These are phyloP conservation scores for Helotiales sp. DNA, from an alignment of 2,329 filamentous ascomycete genomes.

Conservation along the genomic window DNA sequence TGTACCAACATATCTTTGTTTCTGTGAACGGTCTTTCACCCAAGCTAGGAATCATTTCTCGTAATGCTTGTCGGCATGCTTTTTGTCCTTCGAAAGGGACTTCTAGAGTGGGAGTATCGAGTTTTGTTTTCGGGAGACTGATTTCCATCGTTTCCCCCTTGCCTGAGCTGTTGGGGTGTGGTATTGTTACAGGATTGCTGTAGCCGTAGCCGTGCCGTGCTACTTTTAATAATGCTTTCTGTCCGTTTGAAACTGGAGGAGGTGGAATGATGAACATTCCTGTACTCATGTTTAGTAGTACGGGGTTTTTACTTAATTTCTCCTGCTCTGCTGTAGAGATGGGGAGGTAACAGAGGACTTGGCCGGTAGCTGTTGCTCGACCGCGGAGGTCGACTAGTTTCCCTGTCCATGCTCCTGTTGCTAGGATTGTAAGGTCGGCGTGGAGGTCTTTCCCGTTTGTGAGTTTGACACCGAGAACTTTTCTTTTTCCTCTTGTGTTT, in stretches of 20 bases:
- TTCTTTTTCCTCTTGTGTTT: constrained; percentile 28
- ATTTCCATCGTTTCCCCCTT: constrained; percentile 15
- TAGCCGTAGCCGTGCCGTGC: constrained; percentile 62
- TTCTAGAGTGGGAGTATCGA: constrained; percentile 21
- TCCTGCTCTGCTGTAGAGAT: constrained; percentile 72
- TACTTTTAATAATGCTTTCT: constrained; percentile 54
- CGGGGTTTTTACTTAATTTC: constrained; percentile 64
- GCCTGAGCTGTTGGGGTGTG: constrained; percentile 16
- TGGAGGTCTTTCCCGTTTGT: constrained; percentile 48
- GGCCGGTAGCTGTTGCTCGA: constrained; percentile 77
- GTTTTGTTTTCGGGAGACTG: constrained; percentile 23
- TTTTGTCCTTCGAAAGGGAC: constrained; percentile 26
- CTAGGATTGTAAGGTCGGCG: constrained; percentile 76
- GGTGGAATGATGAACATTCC: constrained; percentile 78
- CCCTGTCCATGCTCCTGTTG: constrained; percentile 85
- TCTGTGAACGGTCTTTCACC: constrained; percentile 50
- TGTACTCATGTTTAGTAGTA: constrained; percentile 68
- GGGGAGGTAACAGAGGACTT: constrained; percentile 75
- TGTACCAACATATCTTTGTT: constrained; percentile 63
- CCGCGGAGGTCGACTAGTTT: constrained; percentile 76
- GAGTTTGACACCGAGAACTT: constrained; percentile 58
- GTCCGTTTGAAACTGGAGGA: constrained; percentile 8
- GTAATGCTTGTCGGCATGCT: constrained; percentile 24
- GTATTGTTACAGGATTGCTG: constrained; percentile 40
- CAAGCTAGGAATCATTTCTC: constrained; percentile 53